Base-by-base conservation (phyloP, 2,329 filamentous ascomycete genomes). In the Botrytis paeoniae region DNA sequence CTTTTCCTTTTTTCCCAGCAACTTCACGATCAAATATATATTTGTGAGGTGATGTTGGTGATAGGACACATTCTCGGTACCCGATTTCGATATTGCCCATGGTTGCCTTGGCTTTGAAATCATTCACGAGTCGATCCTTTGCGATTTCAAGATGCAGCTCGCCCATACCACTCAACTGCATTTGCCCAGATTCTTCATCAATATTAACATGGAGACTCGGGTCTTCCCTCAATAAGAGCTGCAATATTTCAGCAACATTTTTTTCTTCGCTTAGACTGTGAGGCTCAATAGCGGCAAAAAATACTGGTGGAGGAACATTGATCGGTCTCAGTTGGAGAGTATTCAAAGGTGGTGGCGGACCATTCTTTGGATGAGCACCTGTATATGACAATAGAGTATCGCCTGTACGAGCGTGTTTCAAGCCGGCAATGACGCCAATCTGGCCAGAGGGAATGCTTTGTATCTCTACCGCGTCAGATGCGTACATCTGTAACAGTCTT, bases 1-100 rank as follows among this genome's bases (percentile, higher is more conserved):
- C 95, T 80, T 90, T 94, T 14, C 93, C 92, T 61, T 88, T 85
- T 79, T 94, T 95, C 62, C 94, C 93, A 10, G 92, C 93, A 32
- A 98, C 89, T 7, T 92, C 89, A 61, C 91, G 91, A 78, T 98
- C 94, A 79, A 94, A 94, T 7, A 90, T 84, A 70, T 88, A 87
- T 37, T 87, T 88, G 54, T 90, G 86, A 0, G 88, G 83, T 0
- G 81, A 80, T 0, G 90, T 91, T 0, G 86, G 78, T 4, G 85
- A 84, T 0, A 89, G 88, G 16, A 96, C 84, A 65, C 91, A 92
- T 83, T 99, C 96, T 71, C 97, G 92, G 83, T 98, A 99, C 77
- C 97, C 94, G 74, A 99, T 97, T 78, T 97, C 93, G 75, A 99
- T 97, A 70, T 90, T 91, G 20, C 95, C 95, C 85, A 97, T 97